phyloP scores from a whole-genome alignment of 257 asterid species.

The Knoxia roxburghii region DNA sequence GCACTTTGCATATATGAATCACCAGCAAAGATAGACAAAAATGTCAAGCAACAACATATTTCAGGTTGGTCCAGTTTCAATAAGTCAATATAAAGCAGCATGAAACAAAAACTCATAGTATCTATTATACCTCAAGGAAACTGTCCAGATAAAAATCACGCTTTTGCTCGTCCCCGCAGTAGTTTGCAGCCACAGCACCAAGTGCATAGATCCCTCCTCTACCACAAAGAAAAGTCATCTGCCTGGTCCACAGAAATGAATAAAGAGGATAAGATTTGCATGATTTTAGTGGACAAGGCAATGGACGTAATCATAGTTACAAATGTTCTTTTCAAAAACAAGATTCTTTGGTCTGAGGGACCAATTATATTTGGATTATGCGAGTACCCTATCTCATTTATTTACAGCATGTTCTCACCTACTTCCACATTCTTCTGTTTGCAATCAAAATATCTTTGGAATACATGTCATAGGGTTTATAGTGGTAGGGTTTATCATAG shows the following conservation, averaged over 20 bases:
- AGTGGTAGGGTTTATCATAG: neutral
- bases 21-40: neutral
- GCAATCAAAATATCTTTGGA: neutral
- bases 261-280: conserved; percentile 5
- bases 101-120: neutral
- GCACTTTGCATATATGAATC: neutral
- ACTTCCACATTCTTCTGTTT: neutral
- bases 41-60: neutral
- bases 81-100: neutral
- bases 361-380: neutral
- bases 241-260: conserved; percentile 30
- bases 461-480: neutral
- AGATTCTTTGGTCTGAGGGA: neutral
- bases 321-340: neutral
- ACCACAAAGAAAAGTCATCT: conserved; percentile 64
- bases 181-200: conserved; percentile 55
- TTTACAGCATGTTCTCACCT: neutral
- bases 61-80: neutral
- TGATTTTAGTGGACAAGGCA: neutral
- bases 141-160: conserved; percentile 39
- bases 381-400: neutral
- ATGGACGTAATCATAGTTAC: neutral
- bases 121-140: conserved; percentile 45
- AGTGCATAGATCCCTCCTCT: conserved; percentile 63
- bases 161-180: conserved; percentile 39